Percentiles rank a stretch among this genome's conserved stretches.
These are phyloP conservation scores for Arabis alpina DNA, from an alignment of 345 rosid genomes.

Conservation along the genomic window DNA sequence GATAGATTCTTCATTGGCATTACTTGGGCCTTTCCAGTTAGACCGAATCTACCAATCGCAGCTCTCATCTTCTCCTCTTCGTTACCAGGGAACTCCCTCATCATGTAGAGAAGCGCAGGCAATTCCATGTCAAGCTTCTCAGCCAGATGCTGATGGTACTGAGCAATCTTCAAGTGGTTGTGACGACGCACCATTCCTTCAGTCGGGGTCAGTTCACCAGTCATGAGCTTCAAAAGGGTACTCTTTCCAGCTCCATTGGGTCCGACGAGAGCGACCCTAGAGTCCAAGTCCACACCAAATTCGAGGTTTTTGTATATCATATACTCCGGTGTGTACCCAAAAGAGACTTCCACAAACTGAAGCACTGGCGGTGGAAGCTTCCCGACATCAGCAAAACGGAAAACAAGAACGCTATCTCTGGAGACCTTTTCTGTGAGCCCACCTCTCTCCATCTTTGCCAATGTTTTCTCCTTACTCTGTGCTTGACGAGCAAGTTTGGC, in stretches of 20 bases:
- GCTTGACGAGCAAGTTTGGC: slow-evolving; percentile 99
- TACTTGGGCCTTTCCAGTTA: slow-evolving; percentile 94
- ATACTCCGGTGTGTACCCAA: slow-evolving; percentile 88
- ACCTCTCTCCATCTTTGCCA: slow-evolving; percentile 99
- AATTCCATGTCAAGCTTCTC: slow-evolving; percentile 90
- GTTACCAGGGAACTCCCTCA: slow-evolving; percentile 82
- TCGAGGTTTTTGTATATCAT: slow-evolving; percentile 84
- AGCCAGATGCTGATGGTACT: slow-evolving; percentile 92
- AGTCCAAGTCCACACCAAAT: slow-evolving; percentile 96
- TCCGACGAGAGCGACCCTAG: slow-evolving; percentile 92
- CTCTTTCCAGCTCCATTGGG: slow-evolving; percentile 99
- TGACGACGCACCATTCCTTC: slow-evolving; percentile 99
- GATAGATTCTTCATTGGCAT: slow-evolving; percentile 99
- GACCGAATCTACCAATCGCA: slow-evolving; percentile 83
- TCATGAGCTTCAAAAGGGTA: slow-evolving; percentile 95
- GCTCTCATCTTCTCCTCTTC: slow-evolving; percentile 99
- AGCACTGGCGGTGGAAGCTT: slow-evolving; percentile 99
- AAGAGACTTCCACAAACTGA: slow-evolving; percentile 93
- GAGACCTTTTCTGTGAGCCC: slow-evolving; percentile 90
- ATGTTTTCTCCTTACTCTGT: slow-evolving; percentile 97
- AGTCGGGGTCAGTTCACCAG: slow-evolving; percentile 77
- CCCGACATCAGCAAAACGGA: slow-evolving; percentile 91
- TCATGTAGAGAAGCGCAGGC: slow-evolving; percentile 88
- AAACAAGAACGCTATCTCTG: slow-evolving; percentile 79
- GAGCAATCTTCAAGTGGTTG: slow-evolving; percentile 93